Base-by-base conservation (phyloP, 768 basidiomycete species). In the Mycena galopus region DNA sequence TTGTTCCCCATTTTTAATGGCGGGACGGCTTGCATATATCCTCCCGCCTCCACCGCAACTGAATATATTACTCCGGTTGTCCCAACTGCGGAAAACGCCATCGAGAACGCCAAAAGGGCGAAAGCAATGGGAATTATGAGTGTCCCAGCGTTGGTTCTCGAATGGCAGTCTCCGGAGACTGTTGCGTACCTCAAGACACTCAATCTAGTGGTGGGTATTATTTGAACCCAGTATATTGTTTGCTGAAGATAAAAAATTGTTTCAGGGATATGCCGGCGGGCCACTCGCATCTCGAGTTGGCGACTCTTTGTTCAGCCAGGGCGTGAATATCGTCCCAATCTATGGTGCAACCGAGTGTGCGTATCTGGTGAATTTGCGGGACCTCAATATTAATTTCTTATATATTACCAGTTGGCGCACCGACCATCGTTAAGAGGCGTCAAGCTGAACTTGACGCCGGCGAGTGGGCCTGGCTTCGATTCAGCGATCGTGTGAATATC, bases 141-240 rank as follows among this genome's bases (percentile, higher is more conserved):
- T 0, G 82, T 86, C 21, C 86, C 87, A 0, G 56, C 83, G 0
- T 77, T 88, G n/a, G 65, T 88, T 3, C 81, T 86, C 50, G 78
- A 81, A 53, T 86, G 86, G 83, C 78, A 81, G 65, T 78, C 78
- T 4, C 67, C 76, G 19, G 73, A 79, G 25, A 70, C 75, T 21
- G 71, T 84, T 29, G 77, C 78, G 2, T 76, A 79, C 33, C 78
- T 84, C 17, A 69, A 72, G 17, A 77, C 74, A 21, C 63, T 83
- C 62, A 72, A 75, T 27, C 44, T 79, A 35, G 64, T 81, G 51
- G 81, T 82, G 60, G 29, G 80, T 78, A 64, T 44, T 44, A 14
- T 29, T 57, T n/a, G n/a, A n/a, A 50, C 74, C 25, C 65, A 62
- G 16, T 66, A 77, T 17, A 75, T 75, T 78, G 75, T 73, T 78